Percentiles rank a stretch among this genome's conserved stretches.
Evolutionary conservation across 2,329 filamentous ascomycete genomes (phyloP).

Genomic region (Lachnellula cervina): DNA sequence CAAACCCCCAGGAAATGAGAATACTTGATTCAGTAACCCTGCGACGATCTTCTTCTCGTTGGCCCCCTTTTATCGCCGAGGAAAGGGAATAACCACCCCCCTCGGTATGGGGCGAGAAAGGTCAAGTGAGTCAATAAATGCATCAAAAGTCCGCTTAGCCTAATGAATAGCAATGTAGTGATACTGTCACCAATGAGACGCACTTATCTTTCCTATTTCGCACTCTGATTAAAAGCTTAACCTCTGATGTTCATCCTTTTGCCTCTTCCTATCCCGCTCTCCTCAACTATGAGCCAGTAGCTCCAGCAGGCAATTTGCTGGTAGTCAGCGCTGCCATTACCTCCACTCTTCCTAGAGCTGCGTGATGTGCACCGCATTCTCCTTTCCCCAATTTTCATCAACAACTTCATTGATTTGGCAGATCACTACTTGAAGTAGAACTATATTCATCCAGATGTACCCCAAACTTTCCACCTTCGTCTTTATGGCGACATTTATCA

Average conservation of each 20-base stretch:
- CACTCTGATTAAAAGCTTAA: too few relatives aligned
- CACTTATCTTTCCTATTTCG: too few relatives aligned
- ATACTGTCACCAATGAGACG: too few relatives aligned
- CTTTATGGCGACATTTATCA: slow-evolving; percentile 1
- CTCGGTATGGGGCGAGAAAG: background rate
- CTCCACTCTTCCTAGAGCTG: too few relatives aligned
- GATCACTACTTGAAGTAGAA: background rate
- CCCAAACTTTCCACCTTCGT: background rate
- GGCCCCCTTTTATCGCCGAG: background rate
- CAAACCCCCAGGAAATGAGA: background rate
- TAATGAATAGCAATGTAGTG: too few relatives aligned
- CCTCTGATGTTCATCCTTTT: too few relatives aligned
- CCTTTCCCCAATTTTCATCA: background rate
- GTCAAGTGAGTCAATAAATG: background rate
- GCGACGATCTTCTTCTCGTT: background rate
- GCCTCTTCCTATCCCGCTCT: too few relatives aligned
- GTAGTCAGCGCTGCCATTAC: too few relatives aligned
- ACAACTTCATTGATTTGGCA: background rate
- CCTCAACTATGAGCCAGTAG: too few relatives aligned
- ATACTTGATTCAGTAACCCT: background rate
- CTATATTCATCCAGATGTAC: background rate
- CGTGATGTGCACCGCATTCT: background rate
- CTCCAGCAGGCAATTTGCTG: too few relatives aligned
- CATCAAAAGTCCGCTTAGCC: too few relatives aligned
- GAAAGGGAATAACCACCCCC: background rate